These are phyloP conservation scores for Arabidopsis arenosa DNA, from an alignment of 345 rosid species.

Conservation along the genomic window DNA sequence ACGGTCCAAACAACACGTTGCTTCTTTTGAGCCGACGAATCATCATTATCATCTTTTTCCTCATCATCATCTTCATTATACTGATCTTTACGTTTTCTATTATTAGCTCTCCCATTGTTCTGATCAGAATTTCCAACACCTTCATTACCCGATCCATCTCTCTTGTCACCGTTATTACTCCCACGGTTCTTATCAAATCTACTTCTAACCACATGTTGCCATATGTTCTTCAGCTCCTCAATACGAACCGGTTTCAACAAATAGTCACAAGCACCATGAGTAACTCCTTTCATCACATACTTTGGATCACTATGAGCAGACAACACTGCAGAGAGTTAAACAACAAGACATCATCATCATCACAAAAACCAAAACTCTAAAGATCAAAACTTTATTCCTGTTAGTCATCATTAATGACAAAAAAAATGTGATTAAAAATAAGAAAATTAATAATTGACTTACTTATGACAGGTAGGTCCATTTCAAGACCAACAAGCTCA, in stretches of 20 bases:
- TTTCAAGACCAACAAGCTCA: constrained; percentile 95
- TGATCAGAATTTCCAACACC: constrained; percentile 56
- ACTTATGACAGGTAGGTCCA: constrained; percentile 99
- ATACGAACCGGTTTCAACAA: constrained; percentile 87
- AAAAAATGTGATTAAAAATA: background rate
- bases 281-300: constrained; percentile 88
- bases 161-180: constrained; percentile 50
- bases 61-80: constrained; percentile 69
- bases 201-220: constrained; percentile 93
- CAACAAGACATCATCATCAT: background rate
- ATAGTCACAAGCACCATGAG: constrained; percentile 97
- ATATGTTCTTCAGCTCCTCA: constrained; percentile 90
- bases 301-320: constrained; percentile 81
- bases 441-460: constrained; percentile 44
- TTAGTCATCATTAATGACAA: background rate
- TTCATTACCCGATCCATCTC: constrained; percentile 47
- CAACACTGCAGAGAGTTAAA: constrained; percentile 65
- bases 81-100: constrained; percentile 77
- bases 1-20: constrained; percentile 91
- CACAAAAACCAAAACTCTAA: background rate
- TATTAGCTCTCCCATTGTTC: constrained; percentile 55
- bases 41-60: constrained; percentile 67
- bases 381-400: background rate
- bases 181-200: constrained; percentile 54
- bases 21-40: constrained; percentile 73